A percentile compares a stretch with the other conserved stretches of the same genome.
Evolutionary conservation across 139 green algal species (phyloP).

Genomic region (Prasinococcaceae sp.): DNA sequence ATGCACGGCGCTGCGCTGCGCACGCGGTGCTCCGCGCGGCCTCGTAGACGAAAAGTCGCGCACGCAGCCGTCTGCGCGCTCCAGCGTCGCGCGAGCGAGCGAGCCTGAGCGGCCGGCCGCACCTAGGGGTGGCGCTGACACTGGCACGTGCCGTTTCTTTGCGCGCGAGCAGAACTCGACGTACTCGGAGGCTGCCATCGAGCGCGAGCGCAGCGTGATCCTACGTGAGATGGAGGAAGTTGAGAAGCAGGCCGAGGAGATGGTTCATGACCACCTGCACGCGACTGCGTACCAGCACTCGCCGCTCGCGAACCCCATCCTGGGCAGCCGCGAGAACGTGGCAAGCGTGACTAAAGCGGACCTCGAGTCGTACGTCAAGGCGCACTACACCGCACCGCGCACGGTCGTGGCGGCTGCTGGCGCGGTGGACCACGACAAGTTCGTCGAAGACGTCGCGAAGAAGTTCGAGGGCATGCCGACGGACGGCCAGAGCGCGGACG

Average conservation of each 20-base stretch:
- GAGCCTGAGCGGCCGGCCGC: too few species aligned
- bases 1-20: too few species aligned
- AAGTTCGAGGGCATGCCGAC: conserved; percentile 47
- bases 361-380: conserved; percentile 84
- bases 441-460: conserved; percentile 66
- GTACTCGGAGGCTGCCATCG: conserved; percentile 67
- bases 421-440: conserved; percentile 81
- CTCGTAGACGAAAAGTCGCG: too few species aligned
- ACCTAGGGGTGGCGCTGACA: too few species aligned
- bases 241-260: conserved; percentile 61
- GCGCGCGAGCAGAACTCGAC: conserved; percentile 81
- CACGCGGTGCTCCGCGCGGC: too few species aligned
- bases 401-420: conserved; percentile 77
- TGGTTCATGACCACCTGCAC: conserved; percentile 97
- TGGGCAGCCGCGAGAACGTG: conserved; percentile 89
- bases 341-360: conserved; percentile 63
- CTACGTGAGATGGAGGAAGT: conserved; percentile 93
- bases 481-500: conserved; percentile 18
- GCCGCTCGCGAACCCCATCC: conserved; percentile 85
- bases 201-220: conserved; percentile 87
- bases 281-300: conserved; percentile 95
- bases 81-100: too few species aligned
- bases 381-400: conserved; percentile 78
- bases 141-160: too few species aligned
- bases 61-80: too few species aligned